Conservation (phyloP, 1,139 yeast species). For the Zhuliangozyma blackwelliae region DNA sequence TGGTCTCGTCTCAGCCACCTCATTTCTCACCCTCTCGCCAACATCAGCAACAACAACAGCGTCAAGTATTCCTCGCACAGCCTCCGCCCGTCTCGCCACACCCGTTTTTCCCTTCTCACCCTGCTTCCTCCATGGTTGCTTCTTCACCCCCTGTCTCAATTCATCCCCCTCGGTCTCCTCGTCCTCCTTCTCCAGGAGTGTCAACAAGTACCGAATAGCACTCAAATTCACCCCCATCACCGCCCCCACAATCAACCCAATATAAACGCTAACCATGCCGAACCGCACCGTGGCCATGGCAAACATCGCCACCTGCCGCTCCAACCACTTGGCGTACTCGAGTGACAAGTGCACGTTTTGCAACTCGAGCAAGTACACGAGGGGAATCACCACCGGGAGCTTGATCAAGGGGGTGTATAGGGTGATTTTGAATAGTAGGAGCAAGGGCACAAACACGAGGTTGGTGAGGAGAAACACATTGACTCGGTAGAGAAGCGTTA, state of each 20-base stretch:
- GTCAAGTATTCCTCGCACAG: too few species aligned
- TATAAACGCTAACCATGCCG: conserved; percentile 8
- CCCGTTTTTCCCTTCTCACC: too few species aligned
- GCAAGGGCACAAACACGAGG: conserved; percentile 8
- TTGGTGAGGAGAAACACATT: conserved; percentile 6
- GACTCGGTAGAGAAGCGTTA: conserved; percentile 3
- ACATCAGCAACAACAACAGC: too few species aligned
- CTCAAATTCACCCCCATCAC: conserved; percentile 9
- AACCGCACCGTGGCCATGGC: conserved; percentile 9
- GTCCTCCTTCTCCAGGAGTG: conserved; percentile 1
- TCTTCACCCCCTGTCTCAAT: too few species aligned
- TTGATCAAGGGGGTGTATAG: conserved; percentile 11
- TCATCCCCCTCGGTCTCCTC: too few species aligned
- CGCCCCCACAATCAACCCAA: conserved; percentile 10
- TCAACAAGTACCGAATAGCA: conserved; percentile 6
- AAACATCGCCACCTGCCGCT: conserved; percentile 9
- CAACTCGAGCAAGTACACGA: conserved; percentile 10
- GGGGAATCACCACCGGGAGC: conserved; percentile 10
- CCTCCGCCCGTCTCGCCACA: too few species aligned
- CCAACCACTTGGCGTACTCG: conserved; percentile 7
- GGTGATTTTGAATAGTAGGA: conserved; percentile 6
- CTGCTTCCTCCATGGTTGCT: too few species aligned
- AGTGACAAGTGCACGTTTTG: conserved; percentile 5
- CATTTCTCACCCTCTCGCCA: too few species aligned
- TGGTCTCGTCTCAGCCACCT: too few species aligned